These are phyloP conservation scores for Phylloporus sp. DNA, from an alignment of 768 basidiomycete genomes.

Conservation along the genomic window DNA sequence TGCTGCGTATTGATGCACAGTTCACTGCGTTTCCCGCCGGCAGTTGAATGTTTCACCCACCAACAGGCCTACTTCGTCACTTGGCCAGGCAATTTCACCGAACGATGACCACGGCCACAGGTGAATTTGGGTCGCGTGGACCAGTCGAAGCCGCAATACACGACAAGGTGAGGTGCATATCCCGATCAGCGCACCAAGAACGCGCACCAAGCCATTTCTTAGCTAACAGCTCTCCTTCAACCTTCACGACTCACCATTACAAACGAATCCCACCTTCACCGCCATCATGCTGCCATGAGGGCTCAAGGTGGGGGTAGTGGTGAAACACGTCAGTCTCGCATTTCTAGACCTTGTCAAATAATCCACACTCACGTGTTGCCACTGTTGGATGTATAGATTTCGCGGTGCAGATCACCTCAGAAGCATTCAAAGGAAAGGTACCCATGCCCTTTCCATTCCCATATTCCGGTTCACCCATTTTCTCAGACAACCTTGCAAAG, in stretches of 20 bases:
- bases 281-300: slow-evolving; percentile 81
- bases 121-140: slow-evolving; percentile 33
- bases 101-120: slow-evolving; percentile 29
- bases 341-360: slow-evolving; percentile 11
- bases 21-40: neutral
- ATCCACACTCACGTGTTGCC: slow-evolving; percentile 23
- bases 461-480: slow-evolving; percentile 12
- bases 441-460: slow-evolving; percentile 11
- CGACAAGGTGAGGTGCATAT: slow-evolving; percentile 44
- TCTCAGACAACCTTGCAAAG: slow-evolving; percentile 70
- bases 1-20: slow-evolving; percentile 22
- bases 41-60: slow-evolving; percentile 25
- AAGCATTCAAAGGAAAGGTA: slow-evolving; percentile 73
- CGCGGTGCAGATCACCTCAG: slow-evolving; percentile 67
- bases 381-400: slow-evolving; percentile 53
- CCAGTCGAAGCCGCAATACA: slow-evolving; percentile 59
- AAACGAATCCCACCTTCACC: slow-evolving; percentile 84
- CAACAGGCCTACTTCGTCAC: slow-evolving; percentile 19
- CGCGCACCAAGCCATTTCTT: slow-evolving; percentile 20
- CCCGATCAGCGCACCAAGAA: slow-evolving; percentile 22
- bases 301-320: slow-evolving; percentile 61
- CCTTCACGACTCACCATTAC: slow-evolving; percentile 63
- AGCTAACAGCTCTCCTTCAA: slow-evolving; percentile 61
- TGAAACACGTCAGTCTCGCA: slow-evolving; percentile 70
- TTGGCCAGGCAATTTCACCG: slow-evolving; percentile 17